Evolutionary conservation across 768 basidiomycete genomes (phyloP).

Genomic region (Mycena rosella): DNA sequence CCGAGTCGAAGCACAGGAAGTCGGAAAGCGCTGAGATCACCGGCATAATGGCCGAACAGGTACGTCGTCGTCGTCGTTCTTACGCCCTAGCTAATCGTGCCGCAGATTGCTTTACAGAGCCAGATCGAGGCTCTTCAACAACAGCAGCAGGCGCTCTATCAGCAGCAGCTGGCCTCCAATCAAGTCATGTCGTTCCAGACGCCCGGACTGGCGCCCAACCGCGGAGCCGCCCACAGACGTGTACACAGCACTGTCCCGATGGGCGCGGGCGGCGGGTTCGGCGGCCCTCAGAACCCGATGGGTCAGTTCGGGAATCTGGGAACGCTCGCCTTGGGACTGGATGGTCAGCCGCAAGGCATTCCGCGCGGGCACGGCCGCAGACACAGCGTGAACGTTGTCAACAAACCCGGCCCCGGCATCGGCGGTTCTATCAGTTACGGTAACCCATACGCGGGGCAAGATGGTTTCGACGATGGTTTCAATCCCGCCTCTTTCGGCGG

Average conservation of each 20-base stretch:
- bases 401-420: slow-evolving; percentile 71
- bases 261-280: slow-evolving; percentile 58
- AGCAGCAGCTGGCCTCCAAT: slow-evolving; percentile 91
- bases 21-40: slow-evolving; percentile 81
- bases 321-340: slow-evolving; percentile 68
- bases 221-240: slow-evolving; percentile 74
- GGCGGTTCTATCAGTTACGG: slow-evolving; percentile 62
- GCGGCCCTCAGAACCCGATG: slow-evolving; percentile 68
- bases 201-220: slow-evolving; percentile 76
- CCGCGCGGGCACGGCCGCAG: slow-evolving; percentile 90
- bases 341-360: slow-evolving; percentile 73
- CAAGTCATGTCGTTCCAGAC: slow-evolving; percentile 86
- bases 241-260: slow-evolving; percentile 89
- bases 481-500: slow-evolving; percentile 68
- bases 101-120: slow-evolving; percentile 86
- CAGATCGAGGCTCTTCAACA: slow-evolving; percentile 93
- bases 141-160: slow-evolving; percentile 91
- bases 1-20: slow-evolving; percentile 65
- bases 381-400: slow-evolving; percentile 93
- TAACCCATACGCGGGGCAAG: slow-evolving; percentile 63
- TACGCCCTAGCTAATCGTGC: slow-evolving; percentile 13
- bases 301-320: slow-evolving; percentile 73
- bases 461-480: slow-evolving; percentile 87
- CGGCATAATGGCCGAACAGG: slow-evolving; percentile 97
- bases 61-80: slow-evolving; percentile 55